Conservation (phyloP, 805 yeast genomes). For the Kurtzmaniella cleridarum region DNA sequence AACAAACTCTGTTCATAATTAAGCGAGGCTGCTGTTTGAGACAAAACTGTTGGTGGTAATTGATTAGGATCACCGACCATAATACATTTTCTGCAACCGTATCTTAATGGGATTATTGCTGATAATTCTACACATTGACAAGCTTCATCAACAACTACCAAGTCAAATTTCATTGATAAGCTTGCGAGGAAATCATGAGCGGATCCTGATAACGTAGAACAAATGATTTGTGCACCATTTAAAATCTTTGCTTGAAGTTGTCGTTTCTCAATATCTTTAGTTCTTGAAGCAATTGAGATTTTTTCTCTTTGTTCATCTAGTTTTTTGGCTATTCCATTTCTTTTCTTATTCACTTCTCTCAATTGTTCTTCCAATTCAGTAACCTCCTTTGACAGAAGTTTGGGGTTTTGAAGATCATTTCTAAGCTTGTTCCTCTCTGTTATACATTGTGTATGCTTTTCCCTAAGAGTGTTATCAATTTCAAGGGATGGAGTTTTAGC, state of each 20-base stretch:
- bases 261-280: slow-evolving; percentile 72
- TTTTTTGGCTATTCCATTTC: slow-evolving; percentile 66
- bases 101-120: slow-evolving; percentile 84
- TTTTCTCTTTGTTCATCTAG: slow-evolving; percentile 78
- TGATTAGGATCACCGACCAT: slow-evolving; percentile 99
- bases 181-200: slow-evolving; percentile 83
- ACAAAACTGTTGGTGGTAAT: slow-evolving; percentile 92
- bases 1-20: slow-evolving; percentile 88
- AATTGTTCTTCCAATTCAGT: slow-evolving; percentile 44
- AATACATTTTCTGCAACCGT: slow-evolving; percentile 84
- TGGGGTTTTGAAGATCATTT: slow-evolving; percentile 22
- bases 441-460: slow-evolving; percentile 47
- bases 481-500: slow-evolving; percentile 29
- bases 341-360: slow-evolving; percentile 51
- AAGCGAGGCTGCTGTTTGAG: slow-evolving; percentile 75
- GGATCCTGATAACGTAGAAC: slow-evolving; percentile 89
- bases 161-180: slow-evolving; percentile 73
- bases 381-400: slow-evolving; percentile 35
- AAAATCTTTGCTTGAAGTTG: slow-evolving; percentile 69
- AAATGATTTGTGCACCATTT: slow-evolving; percentile 74
- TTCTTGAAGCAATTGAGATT: slow-evolving; percentile 61
- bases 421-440: slow-evolving; percentile 54
- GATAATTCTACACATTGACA: slow-evolving; percentile 95
- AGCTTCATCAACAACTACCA: slow-evolving; percentile 94
- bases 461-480: slow-evolving; percentile 46